Conservation (phyloP, 768 basidiomycete genomes). For the Mycena epipterygia region DNA sequence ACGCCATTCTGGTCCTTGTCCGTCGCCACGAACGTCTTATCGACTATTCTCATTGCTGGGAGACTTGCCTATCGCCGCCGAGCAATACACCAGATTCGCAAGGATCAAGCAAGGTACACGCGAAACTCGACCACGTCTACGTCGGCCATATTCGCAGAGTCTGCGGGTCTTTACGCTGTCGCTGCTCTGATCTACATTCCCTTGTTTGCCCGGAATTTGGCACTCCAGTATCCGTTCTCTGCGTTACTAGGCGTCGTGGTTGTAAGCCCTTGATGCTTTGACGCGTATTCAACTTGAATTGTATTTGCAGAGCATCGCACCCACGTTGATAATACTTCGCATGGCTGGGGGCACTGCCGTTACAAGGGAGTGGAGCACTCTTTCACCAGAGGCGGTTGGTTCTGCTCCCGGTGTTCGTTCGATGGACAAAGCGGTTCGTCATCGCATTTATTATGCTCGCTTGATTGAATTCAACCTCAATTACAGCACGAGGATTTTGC, state of each 20-base stretch:
- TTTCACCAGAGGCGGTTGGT: neutral
- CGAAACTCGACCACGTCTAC: neutral
- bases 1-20: constrained; percentile 11
- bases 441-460: neutral
- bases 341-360: neutral
- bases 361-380: neutral
- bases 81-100: neutral
- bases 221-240: neutral
- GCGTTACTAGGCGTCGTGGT: neutral
- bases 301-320: neutral
- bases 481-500: no score
- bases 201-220: neutral
- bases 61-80: neutral
- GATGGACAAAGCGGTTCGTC: neutral
- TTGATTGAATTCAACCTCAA: neutral
- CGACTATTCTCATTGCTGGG: constrained; percentile 1
- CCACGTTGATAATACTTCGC: neutral
- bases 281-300: neutral
- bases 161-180: neutral
- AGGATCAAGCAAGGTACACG: neutral
- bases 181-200: neutral
- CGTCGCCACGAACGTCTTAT: neutral
- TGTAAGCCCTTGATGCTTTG: neutral
- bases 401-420: neutral
- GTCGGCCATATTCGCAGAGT: constrained; percentile 1